Conservation (phyloP, 2,329 filamentous ascomycete genomes). For the Knufia petricola region DNA sequence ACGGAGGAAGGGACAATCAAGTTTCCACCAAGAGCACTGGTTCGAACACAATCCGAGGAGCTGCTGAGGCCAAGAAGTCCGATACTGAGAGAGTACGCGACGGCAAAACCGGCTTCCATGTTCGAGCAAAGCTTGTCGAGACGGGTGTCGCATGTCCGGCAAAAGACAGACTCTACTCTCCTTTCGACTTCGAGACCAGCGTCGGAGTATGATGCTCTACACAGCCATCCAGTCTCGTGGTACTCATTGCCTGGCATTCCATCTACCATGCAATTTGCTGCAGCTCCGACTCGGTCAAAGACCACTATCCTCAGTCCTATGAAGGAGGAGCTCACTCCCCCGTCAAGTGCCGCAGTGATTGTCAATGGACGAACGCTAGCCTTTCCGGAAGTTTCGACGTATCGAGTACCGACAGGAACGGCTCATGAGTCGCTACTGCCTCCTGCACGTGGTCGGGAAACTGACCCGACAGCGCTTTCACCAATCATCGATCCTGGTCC, state of each 20-base stretch:
- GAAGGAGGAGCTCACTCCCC: slow-evolving; percentile 22
- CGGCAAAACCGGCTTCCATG: slow-evolving; percentile 17
- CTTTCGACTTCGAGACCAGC: slow-evolving; percentile 18
- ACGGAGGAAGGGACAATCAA: slow-evolving; percentile 24
- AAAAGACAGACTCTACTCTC: slow-evolving; percentile 15
- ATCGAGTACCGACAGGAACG: neutral
- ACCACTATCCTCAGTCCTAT: slow-evolving; percentile 19
- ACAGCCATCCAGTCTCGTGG: slow-evolving; percentile 24
- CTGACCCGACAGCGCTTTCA: slow-evolving; percentile 1
- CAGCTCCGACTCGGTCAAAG: slow-evolving; percentile 18
- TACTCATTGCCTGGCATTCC: slow-evolving; percentile 20
- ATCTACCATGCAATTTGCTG: slow-evolving; percentile 24
- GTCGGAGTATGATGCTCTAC: slow-evolving; percentile 21
- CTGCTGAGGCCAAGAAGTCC: slow-evolving; percentile 14
- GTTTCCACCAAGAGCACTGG: slow-evolving; percentile 28
- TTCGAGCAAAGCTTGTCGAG: slow-evolving; percentile 9
- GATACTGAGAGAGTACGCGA: slow-evolving; percentile 11
- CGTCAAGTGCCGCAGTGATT: slow-evolving; percentile 13
- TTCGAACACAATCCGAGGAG: slow-evolving; percentile 21
- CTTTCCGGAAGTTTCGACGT: slow-evolving; percentile 13
- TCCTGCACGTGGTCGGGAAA: slow-evolving; percentile 5
- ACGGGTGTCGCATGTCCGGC: slow-evolving; percentile 10
- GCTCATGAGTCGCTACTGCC: slow-evolving; percentile 1
- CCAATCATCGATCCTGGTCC: slow-evolving; percentile 7
- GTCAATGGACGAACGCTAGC: slow-evolving; percentile 15